Evolutionary conservation across 495 filamentous ascomycete species (phyloP).

Genomic region (Aspergillus carlsbadensis): DNA sequence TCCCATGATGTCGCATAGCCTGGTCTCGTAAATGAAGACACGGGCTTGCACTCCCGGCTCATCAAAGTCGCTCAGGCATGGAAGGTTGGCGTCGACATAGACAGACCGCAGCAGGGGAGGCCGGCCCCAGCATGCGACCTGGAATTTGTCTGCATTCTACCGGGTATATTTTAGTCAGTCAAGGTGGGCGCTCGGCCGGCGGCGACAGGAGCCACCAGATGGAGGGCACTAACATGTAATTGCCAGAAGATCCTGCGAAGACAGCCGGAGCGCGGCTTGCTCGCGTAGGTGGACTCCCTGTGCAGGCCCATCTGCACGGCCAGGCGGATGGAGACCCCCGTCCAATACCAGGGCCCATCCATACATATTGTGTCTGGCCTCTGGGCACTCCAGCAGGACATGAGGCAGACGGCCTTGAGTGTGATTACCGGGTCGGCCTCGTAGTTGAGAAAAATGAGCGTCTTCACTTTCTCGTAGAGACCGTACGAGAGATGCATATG

Average conservation of each 20-base stretch:
- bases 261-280: background rate
- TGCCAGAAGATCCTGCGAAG: slow-evolving; percentile 22
- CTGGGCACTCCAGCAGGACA: slow-evolving; percentile 13
- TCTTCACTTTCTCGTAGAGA: slow-evolving; percentile 20
- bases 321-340: slow-evolving; percentile 17
- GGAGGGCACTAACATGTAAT: slow-evolving; percentile 9
- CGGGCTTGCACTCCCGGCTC: background rate
- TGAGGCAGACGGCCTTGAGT: slow-evolving; percentile 11
- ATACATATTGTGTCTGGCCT: slow-evolving; percentile 9
- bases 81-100: background rate
- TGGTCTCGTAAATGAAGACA: background rate
- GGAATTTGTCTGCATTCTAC: slow-evolving; percentile 1
- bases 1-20: background rate
- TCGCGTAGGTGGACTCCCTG: slow-evolving; percentile 11
- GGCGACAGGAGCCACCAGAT: too few species aligned
- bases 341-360: slow-evolving; percentile 24
- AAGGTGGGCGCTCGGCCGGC: too few species aligned
- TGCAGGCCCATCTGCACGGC: slow-evolving; percentile 21
- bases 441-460: slow-evolving; percentile 13
- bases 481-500: slow-evolving; percentile 10
- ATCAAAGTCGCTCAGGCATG: background rate
- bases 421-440: slow-evolving; percentile 13
- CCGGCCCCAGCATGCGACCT: slow-evolving; percentile 6
- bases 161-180: too few species aligned
- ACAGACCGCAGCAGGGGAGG: background rate